Evolutionary conservation across 345 rosid species (phyloP).

Genomic region (Linum usitatissimum): DNA sequence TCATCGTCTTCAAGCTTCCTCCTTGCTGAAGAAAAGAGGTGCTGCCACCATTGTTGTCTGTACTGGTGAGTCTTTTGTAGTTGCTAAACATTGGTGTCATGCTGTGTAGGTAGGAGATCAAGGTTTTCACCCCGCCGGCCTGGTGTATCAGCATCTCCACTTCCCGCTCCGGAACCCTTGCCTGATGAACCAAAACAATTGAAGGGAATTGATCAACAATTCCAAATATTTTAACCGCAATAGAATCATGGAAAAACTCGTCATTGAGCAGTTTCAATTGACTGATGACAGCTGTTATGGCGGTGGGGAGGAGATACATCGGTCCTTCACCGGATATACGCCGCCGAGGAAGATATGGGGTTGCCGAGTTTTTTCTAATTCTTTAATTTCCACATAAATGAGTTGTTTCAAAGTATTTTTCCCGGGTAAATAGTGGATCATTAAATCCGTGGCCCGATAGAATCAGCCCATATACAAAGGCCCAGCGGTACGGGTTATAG

Average conservation of each 20-base stretch:
- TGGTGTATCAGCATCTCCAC: slow-evolving; percentile 53
- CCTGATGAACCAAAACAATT: slow-evolving; percentile 27
- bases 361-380: background rate
- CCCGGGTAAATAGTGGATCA: background rate
- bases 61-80: slow-evolving; percentile 15
- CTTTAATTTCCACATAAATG: background rate
- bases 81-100: slow-evolving; percentile 35
- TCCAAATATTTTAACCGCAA: background rate
- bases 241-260: too few species aligned
- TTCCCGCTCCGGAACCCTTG: slow-evolving; percentile 40
- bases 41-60: slow-evolving; percentile 18
- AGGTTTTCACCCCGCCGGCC: slow-evolving; percentile 53
- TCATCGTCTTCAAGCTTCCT: too few species aligned
- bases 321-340: too few species aligned
- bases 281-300: too few species aligned
- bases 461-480: too few species aligned
- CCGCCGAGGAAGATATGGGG: too few species aligned
- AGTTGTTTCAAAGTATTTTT: background rate
- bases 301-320: too few species aligned
- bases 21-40: background rate
- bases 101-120: slow-evolving; percentile 61
- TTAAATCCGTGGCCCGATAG: too few species aligned
- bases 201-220: background rate
- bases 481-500: too few species aligned
- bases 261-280: too few species aligned